Base-by-base conservation (phyloP, 129 eudicot species). In the Flaveria ramosissima region DNA sequence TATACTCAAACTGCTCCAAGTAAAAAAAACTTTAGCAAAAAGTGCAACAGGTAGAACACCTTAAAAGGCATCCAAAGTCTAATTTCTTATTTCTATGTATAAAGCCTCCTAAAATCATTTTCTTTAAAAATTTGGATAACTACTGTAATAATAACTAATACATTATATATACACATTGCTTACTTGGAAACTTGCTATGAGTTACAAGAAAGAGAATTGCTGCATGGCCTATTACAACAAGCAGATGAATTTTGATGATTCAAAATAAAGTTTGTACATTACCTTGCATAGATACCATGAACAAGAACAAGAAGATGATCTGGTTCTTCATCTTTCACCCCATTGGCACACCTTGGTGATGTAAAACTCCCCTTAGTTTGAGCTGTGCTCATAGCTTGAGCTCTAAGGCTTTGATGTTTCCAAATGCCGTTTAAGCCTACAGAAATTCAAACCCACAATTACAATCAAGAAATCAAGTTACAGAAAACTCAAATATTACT, bases 271-370 rank as follows among this genome's bases (percentile, higher is more conserved):
- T 16, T 15, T 56, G 57, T 82, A 86, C 13, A 19, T 50, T 15
- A 74, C 99, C 99, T 89, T 45, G 93, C 99, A 89, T 91, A 52
- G 82, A 94, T 94, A 70, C 99, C 99, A 75, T 94, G 99, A 55
- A 94, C 99, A 86, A 94, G 99, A 68, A 94, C 99, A 68, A 94
- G 86, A 81, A 94, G 99, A 88, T 94, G 99, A 79, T 94, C 99
- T 1, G 94, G 88, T 48, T 84, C 88, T 77, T 84, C 87, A 80
- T 85, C 82, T 42, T 83, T 80, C 53, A 72, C 73, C 39, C 73
- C 77, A 62, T 50, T 26, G 23, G 78, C 55, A 43, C 60, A 60
- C 65, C 62, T 72, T 26, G 88, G 84, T 39, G 85, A 83, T 19
- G 69, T 75, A 80, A 82, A 65, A 74, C 76, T 81, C 73, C 96